Base-by-base conservation (phyloP, 1,139 yeast species). In the Wickerhamiella infanticola region DNA sequence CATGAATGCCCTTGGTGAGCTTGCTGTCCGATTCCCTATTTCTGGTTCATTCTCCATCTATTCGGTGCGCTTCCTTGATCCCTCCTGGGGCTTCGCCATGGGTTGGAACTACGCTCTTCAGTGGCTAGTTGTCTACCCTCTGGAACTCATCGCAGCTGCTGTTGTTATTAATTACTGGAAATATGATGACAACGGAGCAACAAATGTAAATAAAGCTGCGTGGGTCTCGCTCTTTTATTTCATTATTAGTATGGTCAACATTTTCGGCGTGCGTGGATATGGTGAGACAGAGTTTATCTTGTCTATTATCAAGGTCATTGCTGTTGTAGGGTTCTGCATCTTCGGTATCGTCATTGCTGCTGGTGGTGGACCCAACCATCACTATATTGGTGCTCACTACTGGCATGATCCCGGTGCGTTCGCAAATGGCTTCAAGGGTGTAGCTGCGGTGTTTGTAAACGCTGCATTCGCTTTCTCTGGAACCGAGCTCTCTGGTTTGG, bases 401-500 rank as follows among this genome's bases (percentile, higher is more conserved):
- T 79, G 83, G 82, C 68, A 68, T 48, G 55, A 67, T 47, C 81
- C 81, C 0, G 84, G 42, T 23, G 74, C 83, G 9, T 76, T 69
- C 66, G 73, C 67, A 49, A 66, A 63, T 71, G 86, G 68, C 51
- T 83, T 74, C 69, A 83, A 84, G 60, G 95, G 95, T 55, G 75
- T 82, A 38, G 74, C 84, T 57, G 67, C 83, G 9, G 80, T 80
- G 29, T 79, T 85, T 56, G 83, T 85, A 47, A 77, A 80, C 38
- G 90, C 95, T 35, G 93, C 95, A 1, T 85, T 84, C 64, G 79
- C 95, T 3, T 82, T 82, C 56, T 86, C 88, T 47, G 90, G 90
- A 54, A 75, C 81, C 47, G 94, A 83, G 65, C 70, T 81, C 58
- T 80, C 80, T 51, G 90, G 93, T 47, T 69, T 85, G 51, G 86